Conservation (phyloP, 257 asterid genomes). For the Rhazya stricta region DNA sequence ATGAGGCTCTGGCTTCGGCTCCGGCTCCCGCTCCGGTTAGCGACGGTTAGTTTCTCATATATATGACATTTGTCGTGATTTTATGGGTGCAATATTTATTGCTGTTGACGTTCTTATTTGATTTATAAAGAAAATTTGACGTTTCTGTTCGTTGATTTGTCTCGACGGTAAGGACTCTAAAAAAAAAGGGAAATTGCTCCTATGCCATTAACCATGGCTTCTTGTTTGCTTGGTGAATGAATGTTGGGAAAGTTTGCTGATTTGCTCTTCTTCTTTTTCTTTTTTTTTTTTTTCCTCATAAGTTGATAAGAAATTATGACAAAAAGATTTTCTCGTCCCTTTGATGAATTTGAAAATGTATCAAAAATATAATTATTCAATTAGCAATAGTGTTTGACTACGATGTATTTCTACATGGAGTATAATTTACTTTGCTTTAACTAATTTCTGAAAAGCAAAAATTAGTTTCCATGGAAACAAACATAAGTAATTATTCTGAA, state of each 20-base stretch:
- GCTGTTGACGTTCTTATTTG: neutral
- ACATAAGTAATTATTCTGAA: no score
- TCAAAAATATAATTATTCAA: neutral
- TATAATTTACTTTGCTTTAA: no score
- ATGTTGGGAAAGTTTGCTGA: no score
- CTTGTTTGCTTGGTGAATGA: no score
- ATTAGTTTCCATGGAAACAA: no score
- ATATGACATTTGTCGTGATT: neutral
- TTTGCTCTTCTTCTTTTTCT: no score
- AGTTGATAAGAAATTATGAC: no score
- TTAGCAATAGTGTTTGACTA: neutral
- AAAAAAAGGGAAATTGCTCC: neutral
- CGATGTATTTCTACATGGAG: no score
- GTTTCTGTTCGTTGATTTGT: neutral
- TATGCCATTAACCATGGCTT: no score
- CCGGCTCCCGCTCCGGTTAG: slow-evolving; percentile 65
- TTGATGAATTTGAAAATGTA: neutral
- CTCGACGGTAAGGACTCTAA: neutral
- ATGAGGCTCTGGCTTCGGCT: slow-evolving; percentile 26
- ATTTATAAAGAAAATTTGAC: neutral
- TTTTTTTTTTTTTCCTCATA: no score
- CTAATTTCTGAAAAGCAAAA: neutral
- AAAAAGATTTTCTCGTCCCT: no score
- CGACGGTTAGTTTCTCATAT: slow-evolving; percentile 41
- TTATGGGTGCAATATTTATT: neutral